Evolutionary conservation across 1,284 basidiomycete genomes (phyloP).

Genomic region (Earliella scabrosa): DNA sequence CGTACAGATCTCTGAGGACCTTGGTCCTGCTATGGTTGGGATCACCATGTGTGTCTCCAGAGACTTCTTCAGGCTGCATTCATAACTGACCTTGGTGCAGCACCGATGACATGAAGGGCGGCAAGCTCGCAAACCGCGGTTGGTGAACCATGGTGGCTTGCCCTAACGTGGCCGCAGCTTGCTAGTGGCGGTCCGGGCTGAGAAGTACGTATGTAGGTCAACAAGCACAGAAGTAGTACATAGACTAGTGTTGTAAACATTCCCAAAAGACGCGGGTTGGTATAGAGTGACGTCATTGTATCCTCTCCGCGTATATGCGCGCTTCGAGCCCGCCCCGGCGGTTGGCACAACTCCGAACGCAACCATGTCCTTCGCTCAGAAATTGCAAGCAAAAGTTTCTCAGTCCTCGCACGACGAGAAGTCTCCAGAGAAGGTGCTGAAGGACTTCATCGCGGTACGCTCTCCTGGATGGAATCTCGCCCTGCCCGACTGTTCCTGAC

Average conservation of each 20-base stretch:
- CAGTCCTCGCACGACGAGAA: conserved; percentile 8
- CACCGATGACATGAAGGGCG: conserved; percentile 67
- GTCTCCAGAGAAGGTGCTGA: conserved; percentile 31
- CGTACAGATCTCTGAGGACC: conserved; percentile 79
- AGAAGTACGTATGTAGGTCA: too few species aligned
- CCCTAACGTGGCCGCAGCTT: too few species aligned
- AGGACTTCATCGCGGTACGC: conserved; percentile 37
- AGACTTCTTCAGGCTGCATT: not conserved
- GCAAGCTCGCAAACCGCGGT: conserved; percentile 53
- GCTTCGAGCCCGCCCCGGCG: not conserved
- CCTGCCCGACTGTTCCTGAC: not conserved
- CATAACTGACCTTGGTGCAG: conserved; percentile 38
- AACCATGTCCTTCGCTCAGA: conserved; percentile 31
- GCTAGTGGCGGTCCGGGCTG: too few species aligned
- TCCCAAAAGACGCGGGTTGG: not conserved
- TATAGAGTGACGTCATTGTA: conserved; percentile 23
- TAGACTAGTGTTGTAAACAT: not conserved
- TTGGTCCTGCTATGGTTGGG: conserved; percentile 94
- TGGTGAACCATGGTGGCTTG: conserved; percentile 47
- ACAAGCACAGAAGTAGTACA: not conserved
- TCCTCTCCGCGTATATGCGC: conserved; percentile 2
- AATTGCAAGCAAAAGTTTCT: conserved; percentile 31
- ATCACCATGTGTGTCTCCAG: conserved; percentile 73
- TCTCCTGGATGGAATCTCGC: not conserved
- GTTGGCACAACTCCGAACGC: not conserved